Base-by-base conservation (phyloP, 805 yeast genomes). In the Metschnikowia lachancei region DNA sequence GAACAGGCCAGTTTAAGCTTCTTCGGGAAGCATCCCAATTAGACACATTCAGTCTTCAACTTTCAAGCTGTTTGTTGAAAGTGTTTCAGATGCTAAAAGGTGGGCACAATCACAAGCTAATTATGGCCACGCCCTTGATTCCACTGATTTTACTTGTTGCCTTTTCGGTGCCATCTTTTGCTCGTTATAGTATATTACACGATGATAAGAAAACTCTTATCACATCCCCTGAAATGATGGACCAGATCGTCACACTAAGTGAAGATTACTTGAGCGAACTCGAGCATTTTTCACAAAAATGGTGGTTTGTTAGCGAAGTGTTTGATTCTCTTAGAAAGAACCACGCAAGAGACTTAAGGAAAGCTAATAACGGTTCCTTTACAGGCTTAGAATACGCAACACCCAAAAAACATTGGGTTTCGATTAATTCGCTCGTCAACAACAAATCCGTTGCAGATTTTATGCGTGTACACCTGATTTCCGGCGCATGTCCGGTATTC, bases 231-330 rank as follows among this genome's bases (percentile, higher is more conserved):
- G 47, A 42, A 8, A 24, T 39, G 11, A 36, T 30, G 13, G 44
- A 24, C n/a, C 46, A 45, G 36, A 20, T 44, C 2, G 33, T 22
- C 10, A 36, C 34, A 7, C 39, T 53, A 2, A 41, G 40, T 16
- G 35, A 47, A 3, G 45, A 34, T 1, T 51, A 43, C 30, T 31
- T 47, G 19, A 22, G 22, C n/a, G 56, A 50, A 31, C 47, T 55
- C 33, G 33, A 39, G 19, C 18, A 19, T n/a, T 45, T 45, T n/a
- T 41, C 52, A 8, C 39, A 40, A 14, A 47, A 47, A 10, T 55
- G 57, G 57, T 53, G 58, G 58, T 53, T 55, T 34, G 51, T 55
- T 5, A 37, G 43, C 8, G 54, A 55, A 43, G 53, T 53, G 2
- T 31, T 55, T 12, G 36, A 31, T 13, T 46, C 49, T 2, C 45